Evolutionary conservation across 2,329 filamentous ascomycete species (phyloP).

Genomic region (Phialophora chinensis): DNA sequence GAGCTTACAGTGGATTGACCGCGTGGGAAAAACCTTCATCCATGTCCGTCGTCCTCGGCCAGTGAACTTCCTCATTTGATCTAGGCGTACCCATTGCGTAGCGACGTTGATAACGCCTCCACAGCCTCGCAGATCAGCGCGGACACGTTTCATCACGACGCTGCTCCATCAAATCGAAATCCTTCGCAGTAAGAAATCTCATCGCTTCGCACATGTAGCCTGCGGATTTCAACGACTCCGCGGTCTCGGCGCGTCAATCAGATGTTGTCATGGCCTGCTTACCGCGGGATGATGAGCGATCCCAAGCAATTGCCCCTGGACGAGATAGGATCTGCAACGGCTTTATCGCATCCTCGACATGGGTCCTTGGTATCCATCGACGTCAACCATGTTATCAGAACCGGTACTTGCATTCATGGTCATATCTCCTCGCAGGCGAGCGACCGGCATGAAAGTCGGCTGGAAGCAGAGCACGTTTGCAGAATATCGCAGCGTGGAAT

Average conservation of each 20-base stretch:
- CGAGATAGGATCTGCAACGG: slow-evolving; percentile 10
- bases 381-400: slow-evolving; percentile 3
- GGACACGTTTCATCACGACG: slow-evolving; percentile 12
- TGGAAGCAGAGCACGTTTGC: background rate
- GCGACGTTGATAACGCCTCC: slow-evolving; percentile 18
- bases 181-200: slow-evolving; percentile 4
- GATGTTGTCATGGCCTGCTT: slow-evolving; percentile 13
- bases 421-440: slow-evolving; percentile 12
- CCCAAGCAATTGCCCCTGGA: background rate
- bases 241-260: slow-evolving; percentile 5
- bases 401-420: background rate
- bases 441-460: slow-evolving; percentile 3
- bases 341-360: slow-evolving; percentile 21
- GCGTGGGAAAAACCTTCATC: background rate
- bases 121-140: slow-evolving; percentile 34
- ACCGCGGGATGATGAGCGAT: slow-evolving; percentile 7
- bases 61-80: slow-evolving; percentile 22
- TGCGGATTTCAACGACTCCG: slow-evolving; percentile 26
- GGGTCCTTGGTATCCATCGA: background rate
- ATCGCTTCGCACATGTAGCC: slow-evolving; percentile 9
- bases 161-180: slow-evolving; percentile 18
- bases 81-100: slow-evolving; percentile 19
- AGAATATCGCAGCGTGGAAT: background rate
- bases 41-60: too few relatives aligned
- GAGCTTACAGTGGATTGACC: background rate